Conservation (phyloP, 345 rosid species). For the Dipteronia sinensis region DNA sequence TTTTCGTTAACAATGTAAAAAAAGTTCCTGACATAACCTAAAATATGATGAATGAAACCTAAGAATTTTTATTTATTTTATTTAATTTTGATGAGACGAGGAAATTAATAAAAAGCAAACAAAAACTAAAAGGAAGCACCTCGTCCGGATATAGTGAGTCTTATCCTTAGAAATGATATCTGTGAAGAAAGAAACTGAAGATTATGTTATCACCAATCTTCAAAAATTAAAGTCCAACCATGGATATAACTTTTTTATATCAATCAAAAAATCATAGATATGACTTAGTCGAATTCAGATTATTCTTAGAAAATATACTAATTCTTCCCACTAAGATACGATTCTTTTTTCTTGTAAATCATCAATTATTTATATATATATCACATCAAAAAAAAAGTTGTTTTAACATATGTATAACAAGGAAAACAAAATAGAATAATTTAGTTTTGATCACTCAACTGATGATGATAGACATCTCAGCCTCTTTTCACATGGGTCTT, state of each 20-base stretch:
- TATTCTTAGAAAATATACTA: not conserved
- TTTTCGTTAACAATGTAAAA: not conserved
- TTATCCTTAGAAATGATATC: too few relatives aligned
- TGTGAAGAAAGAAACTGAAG: too few relatives aligned
- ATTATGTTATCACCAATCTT: not conserved
- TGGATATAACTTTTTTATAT: not conserved
- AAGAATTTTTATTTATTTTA: too few relatives aligned
- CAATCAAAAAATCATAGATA: not conserved
- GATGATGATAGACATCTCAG: not conserved
- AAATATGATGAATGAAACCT: not conserved
- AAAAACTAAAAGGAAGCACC: too few relatives aligned
- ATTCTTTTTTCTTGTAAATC: not conserved
- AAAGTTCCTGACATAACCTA: not conserved
- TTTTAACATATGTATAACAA: not conserved
- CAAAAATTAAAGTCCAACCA: not conserved
- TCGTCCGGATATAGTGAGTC: too few relatives aligned
- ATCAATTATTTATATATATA: not conserved
- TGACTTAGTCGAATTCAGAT: not conserved
- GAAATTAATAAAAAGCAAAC: too few relatives aligned
- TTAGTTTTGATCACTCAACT: not conserved
- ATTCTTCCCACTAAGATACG: not conserved
- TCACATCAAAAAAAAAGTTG: not conserved
- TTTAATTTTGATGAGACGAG: too few relatives aligned
- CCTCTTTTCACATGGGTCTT: slow-evolving; percentile 21
- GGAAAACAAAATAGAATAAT: not conserved